Percentiles rank a stretch among this genome's conserved stretches.
These are phyloP conservation scores for Diaporthe ilicicola DNA, from an alignment of 2,329 filamentous ascomycete genomes.

Conservation along the genomic window DNA sequence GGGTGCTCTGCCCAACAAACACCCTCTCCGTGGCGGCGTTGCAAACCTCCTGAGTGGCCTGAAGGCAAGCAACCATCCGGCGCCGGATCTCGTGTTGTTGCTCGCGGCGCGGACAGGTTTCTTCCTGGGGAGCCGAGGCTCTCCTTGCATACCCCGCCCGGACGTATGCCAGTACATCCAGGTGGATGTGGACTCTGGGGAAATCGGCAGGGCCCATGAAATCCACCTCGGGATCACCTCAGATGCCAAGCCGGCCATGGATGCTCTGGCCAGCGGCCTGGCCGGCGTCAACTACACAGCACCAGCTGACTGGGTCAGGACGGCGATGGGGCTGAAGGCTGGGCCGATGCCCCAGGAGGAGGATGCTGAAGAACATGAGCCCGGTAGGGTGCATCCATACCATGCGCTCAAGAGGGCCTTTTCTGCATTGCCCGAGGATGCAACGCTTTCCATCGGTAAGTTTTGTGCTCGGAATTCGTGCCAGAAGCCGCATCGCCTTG, in stretches of 20 bases:
- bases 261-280: not conserved
- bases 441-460: constrained; percentile 39
- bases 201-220: constrained; percentile 9
- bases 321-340: not conserved
- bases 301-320: constrained; percentile 17
- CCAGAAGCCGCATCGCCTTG: not conserved
- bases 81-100: constrained; percentile 16
- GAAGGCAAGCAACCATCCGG: not conserved
- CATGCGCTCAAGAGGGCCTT: constrained; percentile 16
- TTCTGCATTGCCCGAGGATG: constrained; percentile 40
- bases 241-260: constrained; percentile 8
- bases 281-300: not conserved
- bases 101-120: constrained; percentile 15
- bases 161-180: constrained; percentile 14
- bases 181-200: constrained; percentile 21
- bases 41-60: not conserved
- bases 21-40: constrained; percentile 2
- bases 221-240: constrained; percentile 22
- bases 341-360: constrained; percentile 15
- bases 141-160: not conserved
- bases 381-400: constrained; percentile 21
- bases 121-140: constrained; percentile 20
- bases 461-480: not conserved
- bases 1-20: constrained; percentile 5
- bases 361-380: not conserved